These are phyloP conservation scores for Neurospora sp. DNA, from an alignment of 495 filamentous ascomycete species.

Conservation along the genomic window DNA sequence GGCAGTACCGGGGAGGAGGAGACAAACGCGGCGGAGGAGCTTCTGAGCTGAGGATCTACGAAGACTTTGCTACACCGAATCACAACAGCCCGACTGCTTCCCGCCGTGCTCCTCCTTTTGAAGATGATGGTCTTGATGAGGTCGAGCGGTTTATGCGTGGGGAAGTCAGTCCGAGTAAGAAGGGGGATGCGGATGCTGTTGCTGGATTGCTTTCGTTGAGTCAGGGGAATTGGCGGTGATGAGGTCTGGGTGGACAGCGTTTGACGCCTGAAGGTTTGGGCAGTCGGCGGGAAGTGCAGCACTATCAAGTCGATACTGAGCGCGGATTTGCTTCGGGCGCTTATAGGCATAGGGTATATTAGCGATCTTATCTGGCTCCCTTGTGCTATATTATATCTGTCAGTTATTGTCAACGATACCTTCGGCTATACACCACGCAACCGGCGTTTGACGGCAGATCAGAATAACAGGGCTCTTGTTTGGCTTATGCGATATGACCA, in stretches of 20 bases:
- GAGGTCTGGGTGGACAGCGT: neutral
- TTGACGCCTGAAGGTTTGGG: no score
- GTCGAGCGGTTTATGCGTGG: conserved; percentile 60
- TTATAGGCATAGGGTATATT: neutral
- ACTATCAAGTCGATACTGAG: neutral
- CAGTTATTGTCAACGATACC: neutral
- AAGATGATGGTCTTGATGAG: conserved; percentile 31
- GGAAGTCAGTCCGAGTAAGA: conserved; percentile 47
- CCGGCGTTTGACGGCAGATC: neutral
- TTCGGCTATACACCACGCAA: neutral
- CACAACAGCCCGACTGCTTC: neutral
- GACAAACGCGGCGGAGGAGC: conserved; percentile 1
- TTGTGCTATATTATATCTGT: neutral
- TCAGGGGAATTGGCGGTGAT: conserved; percentile 43
- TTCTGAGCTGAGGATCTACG: conserved; percentile 27
- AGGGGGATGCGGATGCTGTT: conserved; percentile 64
- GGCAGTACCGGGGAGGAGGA: neutral
- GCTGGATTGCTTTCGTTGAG: conserved; percentile 67
- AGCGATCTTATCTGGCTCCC: neutral
- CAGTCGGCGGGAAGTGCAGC: no score
- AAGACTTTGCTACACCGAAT: conserved; percentile 17
- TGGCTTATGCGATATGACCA: neutral
- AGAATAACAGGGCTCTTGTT: neutral
- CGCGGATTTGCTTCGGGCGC: neutral
- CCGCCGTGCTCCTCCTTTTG: conserved; percentile 1